A percentile compares a stretch with the other conserved stretches of the same genome.
Evolutionary conservation across 495 filamentous ascomycete genomes (phyloP).

Genomic region (Penicillium samsonianum): DNA sequence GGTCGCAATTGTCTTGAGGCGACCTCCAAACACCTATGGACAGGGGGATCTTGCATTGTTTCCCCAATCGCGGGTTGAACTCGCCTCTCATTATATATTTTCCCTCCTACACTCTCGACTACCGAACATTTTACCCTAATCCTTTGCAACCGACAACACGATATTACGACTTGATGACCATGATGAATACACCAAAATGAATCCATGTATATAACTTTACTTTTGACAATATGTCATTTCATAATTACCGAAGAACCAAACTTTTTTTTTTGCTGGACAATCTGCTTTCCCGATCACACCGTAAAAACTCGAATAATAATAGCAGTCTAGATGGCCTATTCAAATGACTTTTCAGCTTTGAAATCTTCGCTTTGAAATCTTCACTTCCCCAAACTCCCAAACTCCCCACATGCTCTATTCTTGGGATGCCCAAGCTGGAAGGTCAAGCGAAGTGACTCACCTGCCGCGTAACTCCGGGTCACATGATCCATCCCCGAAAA

Average conservation of each 20-base stretch:
- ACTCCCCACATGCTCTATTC: slow-evolving; percentile 12
- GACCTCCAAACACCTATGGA: slow-evolving; percentile 24
- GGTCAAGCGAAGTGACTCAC: slow-evolving; percentile 18
- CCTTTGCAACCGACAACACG: slow-evolving; percentile 15
- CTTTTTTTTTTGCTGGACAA: slow-evolving; percentile 24
- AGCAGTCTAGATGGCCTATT: not conserved
- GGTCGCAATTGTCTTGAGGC: slow-evolving; percentile 21
- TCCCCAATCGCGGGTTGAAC: slow-evolving; percentile 20
- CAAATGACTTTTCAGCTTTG: no score
- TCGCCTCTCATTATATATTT: not conserved
- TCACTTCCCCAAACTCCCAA: not conserved
- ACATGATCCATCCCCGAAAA: slow-evolving; percentile 8
- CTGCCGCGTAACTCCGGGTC: slow-evolving; percentile 12
- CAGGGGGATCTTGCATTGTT: slow-evolving; percentile 21
- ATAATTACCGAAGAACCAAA: slow-evolving; percentile 1
- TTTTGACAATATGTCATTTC: slow-evolving; percentile 9
- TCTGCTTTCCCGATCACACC: not conserved
- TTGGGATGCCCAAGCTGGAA: slow-evolving; percentile 1
- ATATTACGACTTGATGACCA: slow-evolving; percentile 21
- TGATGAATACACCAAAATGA: slow-evolving; percentile 20
- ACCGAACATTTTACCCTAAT: not conserved
- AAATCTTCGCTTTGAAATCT: not conserved
- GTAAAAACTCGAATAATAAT: not conserved
- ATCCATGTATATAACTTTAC: slow-evolving; percentile 25
- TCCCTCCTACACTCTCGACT: not conserved